Evolutionary conservation across 2,329 filamentous ascomycete genomes (phyloP).

Genomic region (Plenodomus tracheiphilus): DNA sequence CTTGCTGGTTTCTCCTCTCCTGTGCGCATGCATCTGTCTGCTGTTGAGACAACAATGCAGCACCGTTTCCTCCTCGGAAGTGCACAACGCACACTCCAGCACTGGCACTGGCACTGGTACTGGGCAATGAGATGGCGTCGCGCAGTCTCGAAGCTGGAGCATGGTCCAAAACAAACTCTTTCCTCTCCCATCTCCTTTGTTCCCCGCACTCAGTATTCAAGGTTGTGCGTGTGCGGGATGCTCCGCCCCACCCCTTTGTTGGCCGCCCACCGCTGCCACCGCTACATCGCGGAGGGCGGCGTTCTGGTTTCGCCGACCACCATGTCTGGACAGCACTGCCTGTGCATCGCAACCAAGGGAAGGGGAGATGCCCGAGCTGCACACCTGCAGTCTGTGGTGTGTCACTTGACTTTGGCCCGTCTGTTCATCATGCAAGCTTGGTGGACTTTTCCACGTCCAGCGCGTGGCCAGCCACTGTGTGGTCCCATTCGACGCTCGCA

Average conservation of each 20-base stretch:
- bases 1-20: neutral
- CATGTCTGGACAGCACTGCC: conserved; percentile 9
- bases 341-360: conserved; percentile 1
- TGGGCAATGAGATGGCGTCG: no score
- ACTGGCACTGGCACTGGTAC: conserved; percentile 7
- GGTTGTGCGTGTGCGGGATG: no score
- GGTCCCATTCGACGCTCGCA: neutral
- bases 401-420: conserved; percentile 12
- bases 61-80: conserved; percentile 9
- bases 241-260: conserved; percentile 13
- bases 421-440: neutral
- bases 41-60: conserved; percentile 9
- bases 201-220: conserved; percentile 18
- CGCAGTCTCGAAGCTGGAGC: conserved; percentile 7
- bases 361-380: neutral
- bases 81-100: conserved; percentile 6
- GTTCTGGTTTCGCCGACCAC: conserved; percentile 29
- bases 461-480: neutral
- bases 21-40: neutral
- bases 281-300: conserved; percentile 27
- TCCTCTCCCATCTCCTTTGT: conserved; percentile 3
- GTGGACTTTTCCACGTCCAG: neutral
- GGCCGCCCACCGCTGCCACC: neutral
- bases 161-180: conserved; percentile 16
- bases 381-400: neutral